phyloP scores from a whole-genome alignment of 1,284 basidiomycete genomes.

The Tilletia walkeri region DNA sequence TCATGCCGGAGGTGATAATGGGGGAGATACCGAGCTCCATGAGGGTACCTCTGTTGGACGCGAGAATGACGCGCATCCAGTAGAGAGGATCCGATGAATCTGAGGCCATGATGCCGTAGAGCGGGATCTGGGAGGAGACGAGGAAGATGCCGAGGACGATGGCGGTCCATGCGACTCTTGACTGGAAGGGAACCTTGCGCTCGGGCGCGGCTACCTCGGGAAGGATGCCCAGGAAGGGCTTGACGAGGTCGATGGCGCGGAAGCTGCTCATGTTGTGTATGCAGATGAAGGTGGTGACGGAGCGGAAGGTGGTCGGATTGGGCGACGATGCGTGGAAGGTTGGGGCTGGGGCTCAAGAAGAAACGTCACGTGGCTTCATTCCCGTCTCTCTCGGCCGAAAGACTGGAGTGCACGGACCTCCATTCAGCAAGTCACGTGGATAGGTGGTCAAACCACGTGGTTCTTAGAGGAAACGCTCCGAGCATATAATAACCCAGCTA shows the following conservation, averaged over 20 bases:
- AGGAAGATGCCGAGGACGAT: constrained; percentile 55
- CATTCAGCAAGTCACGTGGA: neutral
- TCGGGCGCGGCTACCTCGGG: constrained; percentile 55
- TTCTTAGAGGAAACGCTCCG: neutral
- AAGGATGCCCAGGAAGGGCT: constrained; percentile 55
- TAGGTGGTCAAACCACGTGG: neutral
- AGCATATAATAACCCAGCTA: too few relatives aligned
- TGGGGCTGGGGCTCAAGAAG: neutral
- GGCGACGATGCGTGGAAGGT: neutral
- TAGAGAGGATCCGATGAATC: constrained; percentile 77
- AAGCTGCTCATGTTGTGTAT: constrained; percentile 20
- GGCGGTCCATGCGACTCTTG: constrained; percentile 54
- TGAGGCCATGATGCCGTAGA: constrained; percentile 55
- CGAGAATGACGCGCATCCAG: constrained; percentile 99
- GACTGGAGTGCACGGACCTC: neutral
- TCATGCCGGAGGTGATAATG: constrained; percentile 94
- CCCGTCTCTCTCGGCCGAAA: neutral
- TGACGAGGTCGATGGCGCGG: constrained; percentile 55
- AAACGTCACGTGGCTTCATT: neutral
- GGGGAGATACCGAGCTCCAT: constrained; percentile 99
- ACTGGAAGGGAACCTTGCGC: constrained; percentile 54
- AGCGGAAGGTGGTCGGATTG: neutral
- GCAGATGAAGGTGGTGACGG: neutral
- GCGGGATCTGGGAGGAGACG: constrained; percentile 54
- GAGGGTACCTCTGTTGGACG: constrained; percentile 94